Percentiles rank a stretch among this genome's conserved stretches.
phyloP scores from a whole-genome alignment of 495 filamentous ascomycete genomes.

The Friedmanniomyces simplex region DNA sequence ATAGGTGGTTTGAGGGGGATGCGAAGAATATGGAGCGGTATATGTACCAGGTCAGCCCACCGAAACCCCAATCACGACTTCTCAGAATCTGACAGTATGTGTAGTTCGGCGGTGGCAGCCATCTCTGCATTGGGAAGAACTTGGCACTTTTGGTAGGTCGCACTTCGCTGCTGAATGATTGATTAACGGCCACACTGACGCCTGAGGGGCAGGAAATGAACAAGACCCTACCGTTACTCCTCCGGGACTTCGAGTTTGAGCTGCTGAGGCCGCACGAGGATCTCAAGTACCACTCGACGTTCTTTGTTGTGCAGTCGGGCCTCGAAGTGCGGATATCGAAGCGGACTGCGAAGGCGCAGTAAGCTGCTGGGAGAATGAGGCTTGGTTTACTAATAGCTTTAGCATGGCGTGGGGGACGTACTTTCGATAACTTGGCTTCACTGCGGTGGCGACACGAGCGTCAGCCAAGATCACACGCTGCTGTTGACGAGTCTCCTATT shows the following conservation, averaged over 20 bases:
- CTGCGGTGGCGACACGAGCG: no score
- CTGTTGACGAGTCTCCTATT: no score
- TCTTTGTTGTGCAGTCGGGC: conserved; percentile 21
- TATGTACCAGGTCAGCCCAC: conserved; percentile 17
- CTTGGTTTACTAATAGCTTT: no score
- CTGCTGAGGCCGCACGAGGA: conserved; percentile 16
- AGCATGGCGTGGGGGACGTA: not conserved
- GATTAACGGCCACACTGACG: not conserved
- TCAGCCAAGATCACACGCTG: no score
- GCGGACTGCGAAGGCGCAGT: conserved; percentile 4
- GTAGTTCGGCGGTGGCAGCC: conserved; percentile 21
- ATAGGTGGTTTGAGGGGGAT: conserved; percentile 24
- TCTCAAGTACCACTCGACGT: conserved; percentile 22
- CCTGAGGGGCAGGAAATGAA: conserved; percentile 17
- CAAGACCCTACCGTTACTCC: conserved; percentile 18
- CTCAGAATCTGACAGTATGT: not conserved
- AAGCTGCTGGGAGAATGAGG: no score
- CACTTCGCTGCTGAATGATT: not conserved
- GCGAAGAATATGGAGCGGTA: conserved; percentile 20
- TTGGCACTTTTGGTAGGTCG: conserved; percentile 11
- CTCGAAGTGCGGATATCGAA: conserved; percentile 18
- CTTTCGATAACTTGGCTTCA: no score
- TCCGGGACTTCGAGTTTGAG: conserved; percentile 21
- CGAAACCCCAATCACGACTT: not conserved
- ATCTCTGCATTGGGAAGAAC: conserved; percentile 25